Evolutionary conservation across 208 protist genomes (phyloP), one percentile per base, ranked within the genome.

Genomic region (Wallacemonas sp.): DNA sequence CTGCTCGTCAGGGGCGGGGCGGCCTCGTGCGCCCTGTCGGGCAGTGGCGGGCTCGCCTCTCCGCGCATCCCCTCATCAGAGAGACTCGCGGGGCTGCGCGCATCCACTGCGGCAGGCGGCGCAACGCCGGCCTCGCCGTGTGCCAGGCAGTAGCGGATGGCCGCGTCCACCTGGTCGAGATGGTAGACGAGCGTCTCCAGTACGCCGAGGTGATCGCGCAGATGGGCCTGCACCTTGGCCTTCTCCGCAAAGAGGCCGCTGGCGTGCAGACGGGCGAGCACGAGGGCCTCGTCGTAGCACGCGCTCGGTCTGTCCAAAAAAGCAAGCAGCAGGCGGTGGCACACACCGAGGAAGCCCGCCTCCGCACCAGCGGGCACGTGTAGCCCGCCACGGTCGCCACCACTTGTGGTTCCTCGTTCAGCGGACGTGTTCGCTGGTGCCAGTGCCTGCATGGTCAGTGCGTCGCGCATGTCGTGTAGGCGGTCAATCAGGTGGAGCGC

Each of bases 91-190:
- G n/a, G n/a, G n/a, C n/a, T n/a, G n/a, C n/a, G n/a, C n/a, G n/a
- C n/a, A n/a, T n/a, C n/a, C n/a, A n/a, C n/a, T n/a, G n/a, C n/a
- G n/a, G n/a, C n/a, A n/a, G n/a, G n/a, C n/a, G n/a, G n/a, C n/a
- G n/a, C n/a, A n/a, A n/a, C n/a, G 48, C 29, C 10, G 26, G 25
- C 25, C 5, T n/a, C 48, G 26, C 48, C 18, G 3, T 32, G 7
- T 55, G n/a, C 48, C 48, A 55, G 52, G 59, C 84, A 90, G 69
- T 86, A 90, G 2, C 39, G 71, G 32, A 82, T 70, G 14, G 84
- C 84, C 0, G 44, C 63, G 20, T 42, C 28, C 29, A 84, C 36
- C 46, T 86, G 75, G 32, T 81, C 42, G 26, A 90, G 59, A 10
- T 68, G 57, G 63, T 90, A 90, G 22, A 81, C 80, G 11, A 84